Evolutionary conservation across 768 basidiomycete genomes (phyloP), one percentile per base, ranked within the genome.

Genomic region (Kwoniella sp.): DNA sequence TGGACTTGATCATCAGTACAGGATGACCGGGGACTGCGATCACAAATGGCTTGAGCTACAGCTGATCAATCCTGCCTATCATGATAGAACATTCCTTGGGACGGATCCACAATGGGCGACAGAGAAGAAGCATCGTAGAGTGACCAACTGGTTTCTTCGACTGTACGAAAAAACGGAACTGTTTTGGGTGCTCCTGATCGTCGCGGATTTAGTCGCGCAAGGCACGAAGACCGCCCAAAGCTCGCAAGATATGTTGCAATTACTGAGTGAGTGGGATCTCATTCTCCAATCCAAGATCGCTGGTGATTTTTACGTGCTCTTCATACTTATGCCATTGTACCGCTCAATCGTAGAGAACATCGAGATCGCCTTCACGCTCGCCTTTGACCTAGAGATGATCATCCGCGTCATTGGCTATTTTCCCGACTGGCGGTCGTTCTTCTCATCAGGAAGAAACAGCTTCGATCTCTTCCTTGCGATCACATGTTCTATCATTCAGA

Each of bases 321-420:
- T n/a, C n/a, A n/a, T n/a, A n/a, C n/a, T n/a, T n/a, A n/a, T n/a
- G n/a, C n/a, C n/a, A n/a, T n/a, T n/a, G n/a, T n/a, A n/a, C n/a
- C n/a, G n/a, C n/a, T n/a, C n/a, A n/a, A n/a, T 30, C 25, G 79
- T 88, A 78, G 86, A 85, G 68, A 84, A 83, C 49, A 85, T 88
- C 54, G 91, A 96, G 76, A 82, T 91, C 12, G 86, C 82, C 8
- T 86, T 93, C 68, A 92, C 94, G 0, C 70, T 90, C 56, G 86
- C 87, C 0, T 95, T 98, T 78, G 92, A 92, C 79, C 64, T 93
- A 62, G 95, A 98, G 80, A 93, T 98, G 68, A 69, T 88, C 47
- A 79, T 92, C 54, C 85, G 95, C 1, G 70, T 95, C 30, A 71
- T 86, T 3, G 87, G 86, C 1, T 83, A 87, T 13, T 80, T 92